Evolutionary conservation across 1,139 yeast species (phyloP), one percentile per base, ranked within the genome.

Genomic region (Cylindricascospora bacillispora): DNA sequence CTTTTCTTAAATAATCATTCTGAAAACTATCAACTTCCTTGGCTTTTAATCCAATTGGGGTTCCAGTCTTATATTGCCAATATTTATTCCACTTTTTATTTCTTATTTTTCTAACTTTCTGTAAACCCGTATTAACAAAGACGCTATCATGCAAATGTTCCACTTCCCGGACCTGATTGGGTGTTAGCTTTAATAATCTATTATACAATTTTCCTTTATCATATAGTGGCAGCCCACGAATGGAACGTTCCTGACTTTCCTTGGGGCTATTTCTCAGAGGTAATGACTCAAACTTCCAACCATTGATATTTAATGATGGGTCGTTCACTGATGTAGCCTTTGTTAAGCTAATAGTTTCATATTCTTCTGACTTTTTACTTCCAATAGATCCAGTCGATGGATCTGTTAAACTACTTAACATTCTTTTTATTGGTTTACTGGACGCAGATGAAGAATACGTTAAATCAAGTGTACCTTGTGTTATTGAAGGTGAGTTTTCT

Each of bases 61-160:
- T 39, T 10, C 64, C 64, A 13, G 52, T 37, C 31, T 54, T 59
- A 20, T 46, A 41, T 33, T 57, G 62, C 63, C 63, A 59, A 27
- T 58, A 59, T 37, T 48, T 54, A 3, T 39, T 35, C 64, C 64
- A 59, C 37, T 49, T 56, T 16, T 38, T 43, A 4, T 40, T 39
- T 31, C 62, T 45, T 9, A 44, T 39, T 10, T 43, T 38, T 31
- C 62, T 41, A 1, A 51, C 46, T 10, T 40, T 40, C 26, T 54
- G 49, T 21, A 59, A 34, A 10, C 54, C 49, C 7, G 46, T 45
- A 32, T 56, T 56, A 3, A 57, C 37, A 26, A 49, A 52, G 15
- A 58, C 52, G 3, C 56, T 37, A 22, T 59, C 59, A 30, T 59
- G 64, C 2, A 47, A 33, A 35, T 57, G 56, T 33, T 58, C 62